Evolutionary conservation across 805 yeast genomes (phyloP).

Genomic region (Metschnikowia orientalis): DNA sequence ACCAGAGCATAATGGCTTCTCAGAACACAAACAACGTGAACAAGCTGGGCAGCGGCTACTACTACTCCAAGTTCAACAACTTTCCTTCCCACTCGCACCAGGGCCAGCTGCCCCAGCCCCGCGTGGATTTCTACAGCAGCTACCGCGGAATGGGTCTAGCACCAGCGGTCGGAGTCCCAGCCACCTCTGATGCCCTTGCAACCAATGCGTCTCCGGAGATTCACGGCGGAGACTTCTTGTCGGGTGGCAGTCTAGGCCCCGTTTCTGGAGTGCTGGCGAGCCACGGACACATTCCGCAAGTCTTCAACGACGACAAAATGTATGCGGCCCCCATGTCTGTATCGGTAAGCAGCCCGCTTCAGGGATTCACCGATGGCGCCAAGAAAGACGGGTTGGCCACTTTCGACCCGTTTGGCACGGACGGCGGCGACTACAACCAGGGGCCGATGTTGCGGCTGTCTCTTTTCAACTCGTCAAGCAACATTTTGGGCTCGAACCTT

Average conservation of each 20-base stretch:
- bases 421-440: constrained; percentile 4
- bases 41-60: too few relatives aligned
- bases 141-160: too few relatives aligned
- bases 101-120: not conserved
- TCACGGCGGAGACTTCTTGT: too few relatives aligned
- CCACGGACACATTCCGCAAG: constrained; percentile 15
- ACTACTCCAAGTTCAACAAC: not conserved
- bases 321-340: not conserved
- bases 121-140: not conserved
- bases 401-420: constrained; percentile 27
- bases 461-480: constrained; percentile 15
- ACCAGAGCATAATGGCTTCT: too few relatives aligned
- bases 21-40: too few relatives aligned
- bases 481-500: constrained; percentile 14
- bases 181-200: too few relatives aligned
- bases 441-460: constrained; percentile 14
- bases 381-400: constrained; percentile 11
- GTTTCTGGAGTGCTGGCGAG: too few relatives aligned
- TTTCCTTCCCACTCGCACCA: not conserved
- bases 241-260: too few relatives aligned
- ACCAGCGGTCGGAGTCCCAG: too few relatives aligned
- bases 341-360: constrained; percentile 3
- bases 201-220: too few relatives aligned
- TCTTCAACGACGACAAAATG: constrained; percentile 13
- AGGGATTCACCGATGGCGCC: constrained; percentile 6